Conservation (phyloP, 345 rosid genomes). For the Durio zibethinus region DNA sequence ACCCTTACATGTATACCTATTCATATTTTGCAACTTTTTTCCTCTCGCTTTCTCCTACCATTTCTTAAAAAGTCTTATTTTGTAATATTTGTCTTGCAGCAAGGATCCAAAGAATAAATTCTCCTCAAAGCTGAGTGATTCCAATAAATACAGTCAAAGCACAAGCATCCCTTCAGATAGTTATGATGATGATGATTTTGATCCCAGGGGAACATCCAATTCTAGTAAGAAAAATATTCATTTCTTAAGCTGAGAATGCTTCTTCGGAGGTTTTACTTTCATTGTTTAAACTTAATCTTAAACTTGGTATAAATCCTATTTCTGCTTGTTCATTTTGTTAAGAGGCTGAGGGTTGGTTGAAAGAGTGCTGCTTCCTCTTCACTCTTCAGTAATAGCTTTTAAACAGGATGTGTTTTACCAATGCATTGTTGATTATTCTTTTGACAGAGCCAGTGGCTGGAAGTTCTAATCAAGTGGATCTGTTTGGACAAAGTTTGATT, state of each 20-base stretch:
- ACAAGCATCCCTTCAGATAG: constrained; percentile 42
- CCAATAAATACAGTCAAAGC: constrained; percentile 41
- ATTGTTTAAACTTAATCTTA: neutral
- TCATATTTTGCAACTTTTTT: neutral
- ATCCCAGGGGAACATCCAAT: constrained; percentile 83
- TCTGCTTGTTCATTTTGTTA: neutral
- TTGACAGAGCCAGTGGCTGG: constrained; percentile 62
- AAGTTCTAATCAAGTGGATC: constrained; percentile 67
- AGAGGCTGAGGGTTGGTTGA: neutral
- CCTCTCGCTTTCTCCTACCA: neutral
- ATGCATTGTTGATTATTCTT: constrained; percentile 19
- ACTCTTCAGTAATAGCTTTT: neutral
- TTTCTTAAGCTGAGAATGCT: neutral
- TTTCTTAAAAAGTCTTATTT: too few relatives aligned
- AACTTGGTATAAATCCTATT: constrained; percentile 2
- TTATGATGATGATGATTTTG: constrained; percentile 72
- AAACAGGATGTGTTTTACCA: neutral
- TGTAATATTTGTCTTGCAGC: constrained; percentile 38
- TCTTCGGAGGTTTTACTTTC: constrained; percentile 1
- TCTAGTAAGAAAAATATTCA: constrained; percentile 50
- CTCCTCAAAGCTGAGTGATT: constrained; percentile 35
- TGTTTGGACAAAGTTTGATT: constrained; percentile 70
- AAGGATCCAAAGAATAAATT: constrained; percentile 50
- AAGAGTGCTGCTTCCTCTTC: neutral
- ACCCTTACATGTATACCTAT: neutral